Conservation (phyloP, 345 rosid genomes). For the Citrus inodora region DNA sequence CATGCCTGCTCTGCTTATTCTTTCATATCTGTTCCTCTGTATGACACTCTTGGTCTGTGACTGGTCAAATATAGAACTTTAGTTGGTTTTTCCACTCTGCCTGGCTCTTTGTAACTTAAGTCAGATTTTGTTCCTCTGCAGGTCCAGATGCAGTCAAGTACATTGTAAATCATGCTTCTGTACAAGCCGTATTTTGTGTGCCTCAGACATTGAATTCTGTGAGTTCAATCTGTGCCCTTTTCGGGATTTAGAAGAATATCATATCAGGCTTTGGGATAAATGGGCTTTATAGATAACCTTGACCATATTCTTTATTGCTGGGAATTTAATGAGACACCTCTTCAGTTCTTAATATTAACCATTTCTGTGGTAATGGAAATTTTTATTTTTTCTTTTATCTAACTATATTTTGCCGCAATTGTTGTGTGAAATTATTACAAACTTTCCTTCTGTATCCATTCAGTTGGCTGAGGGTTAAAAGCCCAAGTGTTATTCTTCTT, state of each 20-base stretch:
- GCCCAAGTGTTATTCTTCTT: background rate
- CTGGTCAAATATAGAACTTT: slow-evolving; percentile 10
- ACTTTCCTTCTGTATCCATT: background rate
- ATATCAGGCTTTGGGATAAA: background rate
- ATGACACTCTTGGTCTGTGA: slow-evolving; percentile 85
- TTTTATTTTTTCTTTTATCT: background rate
- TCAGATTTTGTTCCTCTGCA: slow-evolving; percentile 28
- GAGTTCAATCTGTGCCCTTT: slow-evolving; percentile 26
- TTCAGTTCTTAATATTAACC: background rate
- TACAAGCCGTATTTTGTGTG: slow-evolving; percentile 87
- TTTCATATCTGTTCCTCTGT: slow-evolving; percentile 84
- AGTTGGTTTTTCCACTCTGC: slow-evolving; percentile 8
- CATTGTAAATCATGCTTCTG: slow-evolving; percentile 79
- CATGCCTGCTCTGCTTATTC: slow-evolving; percentile 97
- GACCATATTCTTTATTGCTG: background rate
- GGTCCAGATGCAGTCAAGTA: slow-evolving; percentile 96
- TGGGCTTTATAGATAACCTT: background rate
- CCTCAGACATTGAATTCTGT: slow-evolving; percentile 73
- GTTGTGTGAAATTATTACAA: background rate
- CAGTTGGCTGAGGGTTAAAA: background rate
- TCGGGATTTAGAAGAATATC: background rate
- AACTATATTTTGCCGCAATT: background rate
- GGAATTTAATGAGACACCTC: background rate
- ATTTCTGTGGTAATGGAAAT: background rate
- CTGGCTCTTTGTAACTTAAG: slow-evolving; percentile 4